These are phyloP conservation scores for Paramecium sexaurelia DNA, from an alignment of 73 alveolate genomes.

Conservation along the genomic window DNA sequence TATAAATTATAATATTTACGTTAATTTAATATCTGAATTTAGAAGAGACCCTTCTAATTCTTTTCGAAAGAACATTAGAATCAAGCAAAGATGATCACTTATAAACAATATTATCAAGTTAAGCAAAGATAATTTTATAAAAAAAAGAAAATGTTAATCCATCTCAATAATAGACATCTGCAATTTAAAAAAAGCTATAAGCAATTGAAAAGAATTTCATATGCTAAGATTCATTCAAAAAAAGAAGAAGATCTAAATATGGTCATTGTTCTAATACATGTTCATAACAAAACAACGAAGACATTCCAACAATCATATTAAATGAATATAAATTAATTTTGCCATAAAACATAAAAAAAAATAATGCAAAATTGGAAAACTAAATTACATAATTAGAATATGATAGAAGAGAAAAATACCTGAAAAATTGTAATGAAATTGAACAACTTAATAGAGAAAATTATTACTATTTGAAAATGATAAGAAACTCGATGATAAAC, in stretches of 20 bases:
- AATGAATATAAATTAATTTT: neutral
- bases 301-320: neutral
- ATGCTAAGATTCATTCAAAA: neutral
- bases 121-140: neutral
- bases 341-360: neutral
- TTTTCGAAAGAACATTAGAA: neutral
- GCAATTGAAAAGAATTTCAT: neutral
- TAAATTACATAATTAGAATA: neutral
- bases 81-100: neutral
- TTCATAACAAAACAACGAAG: neutral
- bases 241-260: neutral
- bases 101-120: neutral
- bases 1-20: neutral
- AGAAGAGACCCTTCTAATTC: neutral
- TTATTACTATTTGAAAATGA: neutral
- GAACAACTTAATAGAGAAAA: neutral
- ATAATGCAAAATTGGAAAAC: neutral
- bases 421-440: neutral
- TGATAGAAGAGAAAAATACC: neutral
- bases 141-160: neutral
- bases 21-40: neutral
- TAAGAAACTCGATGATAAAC: neutral
- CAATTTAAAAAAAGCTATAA: neutral
- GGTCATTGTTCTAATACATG: neutral
- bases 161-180: neutral